Evolutionary conservation across 169 alveolate species (phyloP), one percentile per base, ranked within the genome.

Genomic region (Plasmodium gaboni): DNA sequence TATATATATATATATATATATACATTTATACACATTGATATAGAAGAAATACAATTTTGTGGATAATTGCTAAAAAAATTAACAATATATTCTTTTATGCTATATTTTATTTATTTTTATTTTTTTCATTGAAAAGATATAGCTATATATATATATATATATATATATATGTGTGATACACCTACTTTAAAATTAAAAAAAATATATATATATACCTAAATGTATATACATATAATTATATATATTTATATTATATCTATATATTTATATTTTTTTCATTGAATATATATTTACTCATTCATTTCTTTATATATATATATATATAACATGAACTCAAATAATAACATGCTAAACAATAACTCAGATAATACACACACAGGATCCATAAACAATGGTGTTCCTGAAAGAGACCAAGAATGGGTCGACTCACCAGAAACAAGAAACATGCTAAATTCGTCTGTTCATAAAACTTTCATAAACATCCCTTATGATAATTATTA

Each of bases 221-320:
- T 65, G 22, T 65, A 7, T 65, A 13, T 64, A 32, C 22, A 32
- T 64, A 64, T 24, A 64, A n/a, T n/a, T 64, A 63, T 63, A 63
- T 63, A 63, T 63, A 55, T 15, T 9, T 55, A 55, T 19, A 19
- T 17, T 55, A 55, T n/a, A 7, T n/a, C 12, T 55, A 55, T 19
- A 19, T 17, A 61, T 28, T 24, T 19, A 19, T 24, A 19, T 63
- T 24, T 63, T 24, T 28, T 1, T 28, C 13, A 13, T 13, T 26
- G 9, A 13, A 64, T 28, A 64, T 22, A 28, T 26, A 64, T 26
- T 24, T 64, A 64, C 19, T 10, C 12, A 64, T 64, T 10, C n/a
- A 26, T 28, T 10, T 64, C 24, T 64, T 10, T 28, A 64, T 64
- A 26, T 64, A 65, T 26, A 26, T 64, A 65, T 26, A 26, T 24